Evolutionary conservation across 805 yeast genomes (phyloP).

Genomic region (Metschnikowia koreensis): DNA sequence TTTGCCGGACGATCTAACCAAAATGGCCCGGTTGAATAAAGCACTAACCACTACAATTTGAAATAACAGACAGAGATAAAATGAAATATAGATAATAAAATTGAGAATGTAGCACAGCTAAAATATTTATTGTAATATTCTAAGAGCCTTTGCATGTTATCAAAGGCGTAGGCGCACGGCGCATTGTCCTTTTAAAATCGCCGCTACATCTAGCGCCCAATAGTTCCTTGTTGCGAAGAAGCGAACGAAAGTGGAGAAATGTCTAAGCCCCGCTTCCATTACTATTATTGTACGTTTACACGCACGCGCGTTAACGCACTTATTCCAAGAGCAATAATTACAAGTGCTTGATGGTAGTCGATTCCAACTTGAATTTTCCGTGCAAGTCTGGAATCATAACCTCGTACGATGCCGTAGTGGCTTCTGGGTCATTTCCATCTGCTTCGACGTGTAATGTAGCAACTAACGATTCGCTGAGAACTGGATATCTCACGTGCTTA

Average conservation of each 20-base stretch:
- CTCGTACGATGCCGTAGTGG: constrained; percentile 64
- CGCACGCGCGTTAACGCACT: neutral
- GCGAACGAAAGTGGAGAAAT: neutral
- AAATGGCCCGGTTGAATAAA: too few species aligned
- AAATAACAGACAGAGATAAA: neutral
- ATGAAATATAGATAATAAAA: neutral
- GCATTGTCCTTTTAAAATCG: neutral
- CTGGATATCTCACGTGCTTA: constrained; percentile 49
- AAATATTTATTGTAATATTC: neutral
- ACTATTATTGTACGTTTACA: neutral
- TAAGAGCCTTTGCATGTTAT: neutral
- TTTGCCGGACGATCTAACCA: too few species aligned
- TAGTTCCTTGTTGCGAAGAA: neutral
- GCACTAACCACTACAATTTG: too few species aligned
- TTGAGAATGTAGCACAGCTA: neutral
- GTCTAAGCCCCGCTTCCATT: neutral
- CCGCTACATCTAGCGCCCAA: neutral
- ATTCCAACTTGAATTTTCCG: constrained; percentile 31
- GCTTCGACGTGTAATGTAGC: constrained; percentile 74
- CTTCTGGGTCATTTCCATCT: constrained; percentile 46
- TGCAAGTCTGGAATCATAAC: constrained; percentile 63
- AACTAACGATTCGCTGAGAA: constrained; percentile 55
- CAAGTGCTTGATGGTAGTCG: constrained; percentile 33
- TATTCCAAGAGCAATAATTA: neutral
- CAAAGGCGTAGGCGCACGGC: neutral